Evolutionary conservation across 2,329 filamentous ascomycete species (phyloP), one percentile per base, ranked within the genome.

Genomic region (Trichophyton simii): DNA sequence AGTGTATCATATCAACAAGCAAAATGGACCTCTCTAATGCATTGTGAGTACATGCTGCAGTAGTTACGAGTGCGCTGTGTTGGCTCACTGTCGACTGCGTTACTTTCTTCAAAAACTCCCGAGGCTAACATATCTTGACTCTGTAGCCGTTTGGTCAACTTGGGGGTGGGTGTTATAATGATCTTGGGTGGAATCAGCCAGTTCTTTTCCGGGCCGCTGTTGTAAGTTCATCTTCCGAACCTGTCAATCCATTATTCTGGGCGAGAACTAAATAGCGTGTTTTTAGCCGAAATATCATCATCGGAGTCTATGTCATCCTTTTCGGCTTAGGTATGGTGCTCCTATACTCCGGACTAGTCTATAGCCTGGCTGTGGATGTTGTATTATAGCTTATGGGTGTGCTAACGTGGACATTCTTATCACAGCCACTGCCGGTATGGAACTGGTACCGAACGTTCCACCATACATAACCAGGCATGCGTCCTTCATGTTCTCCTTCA

Each of bases 401-500:
- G 61, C 67, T 73, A 61, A 73, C 66, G 34, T 58, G 59, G 44
- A 63, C 61, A 31, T 57, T 42, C 13, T 58, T 58, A 41, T 38
- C 36, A 60, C 65, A 87, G 85, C 83, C 67, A 86, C 89, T 66
- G 87, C 80, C 54, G 81, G 87, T 57, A 82, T 91, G 68, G 94
- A 99, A 77, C 95, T 97, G 79, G 88, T 78, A 44, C 76, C 76
- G 57, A 73, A 96, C 76, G 92, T 96, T 68, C 92, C 94, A 58
- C 89, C 91, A 63, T 91, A 96, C 74, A 82, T 96, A 60, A 87
- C 91, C 62, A 87, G 90, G 77, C 96, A 97, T 79, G 92, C 91
- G 60, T 95, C 90, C 9, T 99, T 99, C 81, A 86, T 97, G 76
- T 97, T 97, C 81, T 95, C 89, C 62, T 97, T 99, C 82, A 78